A percentile compares a stretch with the other conserved stretches of the same genome.
Conservation (phyloP, 257 asterid species). For the Craterostigma plantagineum region DNA sequence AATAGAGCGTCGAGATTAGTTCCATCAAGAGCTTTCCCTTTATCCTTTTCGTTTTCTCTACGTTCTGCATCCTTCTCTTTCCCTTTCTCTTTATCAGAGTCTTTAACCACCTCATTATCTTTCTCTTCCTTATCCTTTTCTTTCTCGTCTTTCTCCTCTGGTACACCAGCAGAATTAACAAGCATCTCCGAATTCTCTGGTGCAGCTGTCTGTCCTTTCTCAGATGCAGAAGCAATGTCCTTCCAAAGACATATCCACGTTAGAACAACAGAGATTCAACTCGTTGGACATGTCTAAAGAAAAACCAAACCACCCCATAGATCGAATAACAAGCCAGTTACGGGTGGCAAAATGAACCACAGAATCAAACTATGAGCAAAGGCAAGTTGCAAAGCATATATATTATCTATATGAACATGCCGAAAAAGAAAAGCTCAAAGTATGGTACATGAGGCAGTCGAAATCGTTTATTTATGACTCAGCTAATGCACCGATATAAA, state of each 20-base stretch:
- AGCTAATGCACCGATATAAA: too few species aligned
- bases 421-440: too few species aligned
- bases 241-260: constrained; percentile 17
- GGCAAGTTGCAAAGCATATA: too few species aligned
- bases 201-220: constrained; percentile 27
- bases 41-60: constrained; percentile 81
- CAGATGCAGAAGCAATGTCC: constrained; percentile 59
- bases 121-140: constrained; percentile 58
- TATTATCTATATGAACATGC: too few species aligned
- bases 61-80: constrained; percentile 77
- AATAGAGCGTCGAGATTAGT: constrained; percentile 73
- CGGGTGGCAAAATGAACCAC: background rate
- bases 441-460: too few species aligned
- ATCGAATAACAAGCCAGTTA: constrained; percentile 1
- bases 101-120: constrained; percentile 54
- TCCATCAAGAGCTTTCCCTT: constrained; percentile 81
- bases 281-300: too few species aligned
- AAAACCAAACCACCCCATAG: background rate
- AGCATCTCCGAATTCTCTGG: constrained; percentile 41
- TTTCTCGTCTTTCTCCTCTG: constrained; percentile 45
- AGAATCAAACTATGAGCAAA: too few species aligned
- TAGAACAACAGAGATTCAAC: too few species aligned
- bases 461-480: too few species aligned
- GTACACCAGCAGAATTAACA: constrained; percentile 36
- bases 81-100: constrained; percentile 45